These are phyloP conservation scores for Ensete glaucum DNA, from an alignment of 176 grass and related monocot species.

Conservation along the genomic window DNA sequence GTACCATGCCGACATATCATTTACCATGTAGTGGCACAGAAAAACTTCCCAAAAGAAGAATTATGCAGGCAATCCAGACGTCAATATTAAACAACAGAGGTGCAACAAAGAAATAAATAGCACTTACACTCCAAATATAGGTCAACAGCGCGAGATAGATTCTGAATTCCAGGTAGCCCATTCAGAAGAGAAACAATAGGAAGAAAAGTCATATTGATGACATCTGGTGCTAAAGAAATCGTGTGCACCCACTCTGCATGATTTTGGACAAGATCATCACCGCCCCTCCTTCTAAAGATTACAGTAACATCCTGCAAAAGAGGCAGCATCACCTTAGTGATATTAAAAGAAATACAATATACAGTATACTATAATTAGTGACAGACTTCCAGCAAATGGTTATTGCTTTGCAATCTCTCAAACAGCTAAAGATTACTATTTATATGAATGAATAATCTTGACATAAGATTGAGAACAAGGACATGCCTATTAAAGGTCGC, in stretches of 20 bases:
- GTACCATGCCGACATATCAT: too few relatives aligned
- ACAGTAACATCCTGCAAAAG: conserved; percentile 83
- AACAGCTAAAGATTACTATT: too few relatives aligned
- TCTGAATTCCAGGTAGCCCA: conserved; percentile 58
- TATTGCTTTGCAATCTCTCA: background rate
- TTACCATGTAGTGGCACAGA: too few relatives aligned
- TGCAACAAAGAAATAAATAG: background rate
- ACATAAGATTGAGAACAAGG: too few relatives aligned
- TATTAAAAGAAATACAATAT: background rate
- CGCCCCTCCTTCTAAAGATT: conserved; percentile 98
- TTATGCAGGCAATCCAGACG: too few relatives aligned
- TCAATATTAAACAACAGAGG: background rate
- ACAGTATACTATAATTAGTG: background rate
- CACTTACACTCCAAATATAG: conserved; percentile 88
- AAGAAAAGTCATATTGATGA: conserved; percentile 92
- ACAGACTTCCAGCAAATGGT: background rate
- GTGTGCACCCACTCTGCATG: conserved; percentile 71
- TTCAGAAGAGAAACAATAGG: conserved; percentile 81
- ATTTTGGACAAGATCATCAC: conserved; percentile 90
- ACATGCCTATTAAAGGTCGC: background rate
- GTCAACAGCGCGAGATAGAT: conserved; percentile 78
- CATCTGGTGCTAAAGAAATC: conserved; percentile 71
- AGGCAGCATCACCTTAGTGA: conserved; percentile 4
- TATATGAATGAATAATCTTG: too few relatives aligned
- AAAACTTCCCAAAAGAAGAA: too few relatives aligned